Conservation (phyloP, 768 basidiomycete genomes). For the Mrakia frigida region DNA sequence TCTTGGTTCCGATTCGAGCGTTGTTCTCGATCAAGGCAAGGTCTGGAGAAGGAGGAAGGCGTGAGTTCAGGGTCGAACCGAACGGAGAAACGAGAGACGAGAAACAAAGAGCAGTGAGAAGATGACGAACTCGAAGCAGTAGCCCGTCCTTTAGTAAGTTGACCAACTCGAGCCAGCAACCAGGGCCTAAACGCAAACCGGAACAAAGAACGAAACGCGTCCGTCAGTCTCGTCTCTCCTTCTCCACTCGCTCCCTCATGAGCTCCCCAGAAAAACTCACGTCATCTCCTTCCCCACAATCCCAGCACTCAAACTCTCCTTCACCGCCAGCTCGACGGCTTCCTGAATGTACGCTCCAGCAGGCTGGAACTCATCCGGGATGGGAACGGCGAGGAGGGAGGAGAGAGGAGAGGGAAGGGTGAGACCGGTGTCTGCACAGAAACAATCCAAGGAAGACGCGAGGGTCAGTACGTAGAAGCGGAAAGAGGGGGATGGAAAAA, state of each 20-base stretch:
- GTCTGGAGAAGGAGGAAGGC: conserved; percentile 49
- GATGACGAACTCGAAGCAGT: neutral
- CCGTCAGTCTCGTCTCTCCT: neutral
- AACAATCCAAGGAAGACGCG: neutral
- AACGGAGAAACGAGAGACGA: neutral
- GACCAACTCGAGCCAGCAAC: conserved; percentile 74
- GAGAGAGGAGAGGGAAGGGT: conserved; percentile 70
- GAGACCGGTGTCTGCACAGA: conserved; percentile 57
- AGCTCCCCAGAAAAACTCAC: conserved; percentile 18
- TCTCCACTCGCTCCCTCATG: no score
- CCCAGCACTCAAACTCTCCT: conserved; percentile 75
- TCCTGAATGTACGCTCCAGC: conserved; percentile 61
- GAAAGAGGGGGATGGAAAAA: neutral
- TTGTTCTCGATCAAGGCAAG: conserved; percentile 86
- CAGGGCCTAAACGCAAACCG: conserved; percentile 65
- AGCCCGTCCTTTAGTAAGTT: conserved; percentile 61
- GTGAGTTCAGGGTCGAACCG: neutral
- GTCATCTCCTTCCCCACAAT: conserved; percentile 86
- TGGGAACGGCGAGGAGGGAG: conserved; percentile 79
- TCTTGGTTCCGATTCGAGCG: conserved; percentile 60
- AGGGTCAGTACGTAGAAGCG: no score
- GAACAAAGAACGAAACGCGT: neutral
- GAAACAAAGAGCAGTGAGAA: no score
- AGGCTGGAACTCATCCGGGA: conserved; percentile 67
- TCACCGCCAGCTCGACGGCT: conserved; percentile 75